Percentiles rank a stretch among this genome's conserved stretches.
These are phyloP conservation scores for Selenicereus undatus DNA, from an alignment of 148 eudicot species.

Conservation along the genomic window DNA sequence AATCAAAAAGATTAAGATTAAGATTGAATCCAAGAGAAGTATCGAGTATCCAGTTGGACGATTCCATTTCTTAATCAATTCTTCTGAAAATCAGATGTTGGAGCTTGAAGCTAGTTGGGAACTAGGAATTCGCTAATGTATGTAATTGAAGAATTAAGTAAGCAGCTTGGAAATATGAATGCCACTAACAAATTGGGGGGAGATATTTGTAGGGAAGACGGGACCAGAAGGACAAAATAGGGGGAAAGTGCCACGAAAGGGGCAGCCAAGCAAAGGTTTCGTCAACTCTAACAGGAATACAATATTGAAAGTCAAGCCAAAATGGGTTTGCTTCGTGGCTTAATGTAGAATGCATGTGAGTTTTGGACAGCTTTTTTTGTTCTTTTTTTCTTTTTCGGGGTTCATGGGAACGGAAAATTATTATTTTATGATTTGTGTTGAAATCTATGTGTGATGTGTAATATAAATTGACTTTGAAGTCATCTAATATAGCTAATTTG, in stretches of 20 bases:
- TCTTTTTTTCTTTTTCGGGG: no score
- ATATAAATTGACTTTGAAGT: no score
- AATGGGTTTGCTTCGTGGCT: not conserved
- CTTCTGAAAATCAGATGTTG: not conserved
- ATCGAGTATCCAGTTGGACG: conserved; percentile 28
- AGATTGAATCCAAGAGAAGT: conserved; percentile 33
- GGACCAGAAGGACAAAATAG: not conserved
- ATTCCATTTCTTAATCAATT: conserved; percentile 11
- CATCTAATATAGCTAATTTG: no score
- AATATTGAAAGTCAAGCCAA: not conserved
- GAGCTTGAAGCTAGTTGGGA: not conserved
- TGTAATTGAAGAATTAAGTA: not conserved
- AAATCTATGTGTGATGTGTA: no score
- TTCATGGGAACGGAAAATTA: no score
- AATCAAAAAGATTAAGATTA: conserved; percentile 26
- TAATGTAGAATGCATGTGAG: no score
- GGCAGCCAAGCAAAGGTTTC: not conserved
- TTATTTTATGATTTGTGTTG: no score
- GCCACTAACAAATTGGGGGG: not conserved
- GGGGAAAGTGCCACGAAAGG: not conserved
- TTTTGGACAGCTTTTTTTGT: no score
- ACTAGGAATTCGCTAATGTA: no score
- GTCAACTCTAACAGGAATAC: not conserved
- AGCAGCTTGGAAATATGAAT: not conserved
- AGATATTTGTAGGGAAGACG: not conserved